Evolutionary conservation across 306 rosid genomes (phyloP).

Genomic region (Ormosia semicastrata): DNA sequence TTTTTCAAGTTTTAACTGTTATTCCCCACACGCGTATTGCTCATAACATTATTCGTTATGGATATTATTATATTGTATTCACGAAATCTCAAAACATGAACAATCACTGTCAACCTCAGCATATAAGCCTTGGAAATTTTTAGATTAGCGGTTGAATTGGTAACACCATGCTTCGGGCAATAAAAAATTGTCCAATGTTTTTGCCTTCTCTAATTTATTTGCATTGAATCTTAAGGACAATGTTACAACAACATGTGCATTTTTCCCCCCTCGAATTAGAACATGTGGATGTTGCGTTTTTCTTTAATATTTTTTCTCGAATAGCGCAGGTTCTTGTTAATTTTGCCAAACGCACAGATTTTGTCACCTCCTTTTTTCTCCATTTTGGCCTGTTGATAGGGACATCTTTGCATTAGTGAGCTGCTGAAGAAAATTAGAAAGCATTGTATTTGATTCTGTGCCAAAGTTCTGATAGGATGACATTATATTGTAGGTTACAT

Average conservation of each 20-base stretch:
- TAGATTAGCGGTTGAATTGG: constrained; percentile 29
- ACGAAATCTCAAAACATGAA: constrained; percentile 12
- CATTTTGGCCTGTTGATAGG: constrained; percentile 9
- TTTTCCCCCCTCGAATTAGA: neutral
- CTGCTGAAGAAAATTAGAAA: neutral
- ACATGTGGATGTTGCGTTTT: neutral
- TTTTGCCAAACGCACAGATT: neutral
- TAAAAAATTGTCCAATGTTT: constrained; percentile 1
- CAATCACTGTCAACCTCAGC: neutral
- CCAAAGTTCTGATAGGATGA: neutral
- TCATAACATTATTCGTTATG: constrained; percentile 8
- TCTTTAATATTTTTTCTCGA: neutral
- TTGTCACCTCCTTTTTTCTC: neutral
- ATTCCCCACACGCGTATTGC: neutral
- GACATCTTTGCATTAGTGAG: neutral
- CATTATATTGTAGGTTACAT: neutral
- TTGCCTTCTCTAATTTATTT: neutral
- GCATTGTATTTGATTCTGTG: neutral
- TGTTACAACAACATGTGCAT: neutral
- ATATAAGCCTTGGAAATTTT: neutral
- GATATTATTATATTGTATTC: neutral
- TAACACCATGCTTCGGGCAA: constrained; percentile 13
- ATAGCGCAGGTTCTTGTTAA: neutral
- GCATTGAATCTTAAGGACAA: neutral
- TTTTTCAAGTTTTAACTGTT: neutral